Evolutionary conservation across 2,329 filamentous ascomycete species (phyloP), one percentile per base, ranked within the genome.

Genomic region (Onygenales sp.): DNA sequence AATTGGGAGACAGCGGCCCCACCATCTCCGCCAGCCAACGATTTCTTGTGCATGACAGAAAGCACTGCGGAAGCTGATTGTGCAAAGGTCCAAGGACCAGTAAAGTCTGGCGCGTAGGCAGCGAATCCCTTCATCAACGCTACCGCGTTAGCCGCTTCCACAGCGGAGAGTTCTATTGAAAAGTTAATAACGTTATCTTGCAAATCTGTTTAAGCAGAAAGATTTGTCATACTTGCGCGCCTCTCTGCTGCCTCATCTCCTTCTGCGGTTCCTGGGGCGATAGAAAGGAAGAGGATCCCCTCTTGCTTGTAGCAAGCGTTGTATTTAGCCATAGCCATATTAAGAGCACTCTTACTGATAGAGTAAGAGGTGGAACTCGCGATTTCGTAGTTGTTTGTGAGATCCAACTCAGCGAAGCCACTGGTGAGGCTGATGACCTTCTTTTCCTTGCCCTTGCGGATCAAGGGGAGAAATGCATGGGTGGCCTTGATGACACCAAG

Each of bases 1-100:
- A 71, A 59, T 37, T 84, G 80, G 32, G 77, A 79, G 1, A 83
- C 57, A 58, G 80, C 81, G 0, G 67, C 63, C 2, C 81, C 81
- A 2, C 70, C 78, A 58, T 74, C 58, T 0, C 74, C 75, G 40
- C 62, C 67, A 46, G 75, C 72, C 7, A 81, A 63, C 32, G 69
- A 78, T 2, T 70, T 63, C 34, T 64, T 67, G 6, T 74, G 61
- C 36, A 65, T 59, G 2, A 69, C 59, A 7, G 61, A 53, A 33
- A 67, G 50, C 42, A 70, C 60, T 27, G 52, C 52, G 36, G 56
- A 57, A 21, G 73, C 66, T 2, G 75, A 70, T 6, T 71, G 62
- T 39, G 71, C 65, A 0, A 74, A 64, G 0, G 66, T 65, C 4
- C 63, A 61, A 0, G 69, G 64, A 4, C 66, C 67, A 5, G 62